Conservation (phyloP, 2,329 filamentous ascomycete species). For the Fusarium globosum region DNA sequence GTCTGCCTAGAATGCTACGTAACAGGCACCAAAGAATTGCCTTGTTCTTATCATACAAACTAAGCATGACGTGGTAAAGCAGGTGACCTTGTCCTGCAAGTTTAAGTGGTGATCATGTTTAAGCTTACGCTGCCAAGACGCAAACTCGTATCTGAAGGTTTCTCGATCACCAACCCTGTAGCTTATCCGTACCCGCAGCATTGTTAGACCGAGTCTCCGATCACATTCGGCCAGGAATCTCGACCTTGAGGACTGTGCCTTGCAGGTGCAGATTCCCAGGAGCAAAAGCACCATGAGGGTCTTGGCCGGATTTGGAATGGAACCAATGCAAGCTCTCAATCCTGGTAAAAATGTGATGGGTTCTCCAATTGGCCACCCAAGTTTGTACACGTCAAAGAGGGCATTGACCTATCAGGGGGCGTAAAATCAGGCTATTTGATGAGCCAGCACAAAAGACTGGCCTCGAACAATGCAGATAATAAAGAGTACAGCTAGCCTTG, state of each 20-base stretch:
- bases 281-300: background rate
- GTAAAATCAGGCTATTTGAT: background rate
- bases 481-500: background rate
- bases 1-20: background rate
- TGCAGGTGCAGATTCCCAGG: slow-evolving; percentile 5
- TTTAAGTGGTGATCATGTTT: background rate
- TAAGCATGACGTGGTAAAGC: background rate
- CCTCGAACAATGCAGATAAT: background rate
- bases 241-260: slow-evolving; percentile 16
- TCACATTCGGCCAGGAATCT: background rate
- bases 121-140: slow-evolving; percentile 23
- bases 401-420: background rate
- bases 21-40: background rate
- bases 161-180: background rate
- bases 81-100: background rate
- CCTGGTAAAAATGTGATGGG: background rate
- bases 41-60: background rate
- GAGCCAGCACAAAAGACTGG: background rate
- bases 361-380: background rate
- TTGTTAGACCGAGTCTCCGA: background rate
- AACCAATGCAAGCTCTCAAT: background rate
- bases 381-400: background rate
- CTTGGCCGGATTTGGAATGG: background rate
- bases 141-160: slow-evolving; percentile 4
- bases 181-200: background rate